Base-by-base conservation (phyloP, 2,329 filamentous ascomycete species). In the Fusarium aywerte region DNA sequence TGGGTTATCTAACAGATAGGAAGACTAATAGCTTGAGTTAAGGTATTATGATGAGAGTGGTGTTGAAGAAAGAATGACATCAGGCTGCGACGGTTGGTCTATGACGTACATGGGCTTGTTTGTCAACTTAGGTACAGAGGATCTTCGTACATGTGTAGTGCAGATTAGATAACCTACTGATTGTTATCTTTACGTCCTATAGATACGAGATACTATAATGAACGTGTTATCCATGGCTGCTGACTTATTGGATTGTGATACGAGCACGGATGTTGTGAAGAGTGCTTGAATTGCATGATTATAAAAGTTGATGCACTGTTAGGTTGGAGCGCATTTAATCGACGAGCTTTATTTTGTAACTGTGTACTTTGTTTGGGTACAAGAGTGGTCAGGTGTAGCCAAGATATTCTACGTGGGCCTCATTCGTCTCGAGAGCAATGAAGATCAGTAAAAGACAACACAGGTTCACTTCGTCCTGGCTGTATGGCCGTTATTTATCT, bases 101-200 rank as follows among this genome's bases (percentile, higher is more conserved):
- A 63, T 63, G 61, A 64, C 59, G 61, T 65, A 64, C n/a, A 59
- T 47, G 23, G 35, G 36, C 18, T 31, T 51, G 38, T 38, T 57
- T 20, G 55, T 56, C 42, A 29, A 21, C 21, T 9, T 39, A 57
- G 16, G 11, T n/a, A 11, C 18, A 52, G 23, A 47, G 13, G 58
- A 38, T 42, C 35, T 47, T 47, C 20, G 25, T 38, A 57, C 40
- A 56, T 62, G 23, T 56, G 57, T 55, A 43, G 40, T 18, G 29
- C 53, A 38, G 18, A 47, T 27, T 38, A 38, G 15, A 21, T 16
- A n/a, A n/a, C n/a, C n/a, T n/a, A 27, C 3, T 27, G 15, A 4
- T 21, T 25, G 36, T 51, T 63, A 63, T 63, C 58, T 63, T 29
- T 36, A 16, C 32, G 25, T n/a, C 29, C 43, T 36, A 48, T 42